Evolutionary conservation across 2,329 filamentous ascomycete genomes (phyloP).

Genomic region (Trichoderma koningii): DNA sequence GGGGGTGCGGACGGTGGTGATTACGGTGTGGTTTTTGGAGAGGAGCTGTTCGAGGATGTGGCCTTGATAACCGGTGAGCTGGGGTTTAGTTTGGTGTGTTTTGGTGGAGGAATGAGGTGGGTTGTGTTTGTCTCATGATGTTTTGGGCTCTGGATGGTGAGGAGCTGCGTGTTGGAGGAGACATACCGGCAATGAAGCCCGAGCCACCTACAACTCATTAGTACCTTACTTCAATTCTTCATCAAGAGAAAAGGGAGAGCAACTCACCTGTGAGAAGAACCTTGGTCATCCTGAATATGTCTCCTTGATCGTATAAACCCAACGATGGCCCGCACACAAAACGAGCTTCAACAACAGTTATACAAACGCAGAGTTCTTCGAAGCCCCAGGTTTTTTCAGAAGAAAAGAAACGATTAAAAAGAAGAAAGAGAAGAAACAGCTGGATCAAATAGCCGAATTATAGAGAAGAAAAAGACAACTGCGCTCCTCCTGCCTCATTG

Average conservation of each 20-base stretch:
- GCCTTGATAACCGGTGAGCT: slow-evolving; percentile 39
- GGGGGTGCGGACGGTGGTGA: slow-evolving; percentile 59
- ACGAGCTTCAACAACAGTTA: too few species aligned
- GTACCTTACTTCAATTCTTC: background rate
- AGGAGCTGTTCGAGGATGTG: slow-evolving; percentile 59
- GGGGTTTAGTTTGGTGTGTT: background rate
- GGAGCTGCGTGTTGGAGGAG: background rate
- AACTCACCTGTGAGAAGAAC: slow-evolving; percentile 38
- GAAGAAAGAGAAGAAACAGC: background rate
- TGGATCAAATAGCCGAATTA: too few species aligned
- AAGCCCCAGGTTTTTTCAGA: too few species aligned
- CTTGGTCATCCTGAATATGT: slow-evolving; percentile 34
- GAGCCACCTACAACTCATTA: slow-evolving; percentile 36
- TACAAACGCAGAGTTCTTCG: too few species aligned
- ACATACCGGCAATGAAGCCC: slow-evolving; percentile 42
- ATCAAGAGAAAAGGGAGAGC: background rate
- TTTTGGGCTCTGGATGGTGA: background rate
- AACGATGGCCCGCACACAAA: too few species aligned
- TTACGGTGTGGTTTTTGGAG: slow-evolving; percentile 51
- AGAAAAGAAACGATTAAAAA: background rate
- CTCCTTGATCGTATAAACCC: too few species aligned
- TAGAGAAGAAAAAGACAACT: too few species aligned
- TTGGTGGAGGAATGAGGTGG: background rate
- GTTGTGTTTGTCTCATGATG: background rate
- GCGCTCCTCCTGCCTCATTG: background rate